Base-by-base conservation (phyloP, 169 alveolate genomes). In the Cryptosporidium ryanae region DNA sequence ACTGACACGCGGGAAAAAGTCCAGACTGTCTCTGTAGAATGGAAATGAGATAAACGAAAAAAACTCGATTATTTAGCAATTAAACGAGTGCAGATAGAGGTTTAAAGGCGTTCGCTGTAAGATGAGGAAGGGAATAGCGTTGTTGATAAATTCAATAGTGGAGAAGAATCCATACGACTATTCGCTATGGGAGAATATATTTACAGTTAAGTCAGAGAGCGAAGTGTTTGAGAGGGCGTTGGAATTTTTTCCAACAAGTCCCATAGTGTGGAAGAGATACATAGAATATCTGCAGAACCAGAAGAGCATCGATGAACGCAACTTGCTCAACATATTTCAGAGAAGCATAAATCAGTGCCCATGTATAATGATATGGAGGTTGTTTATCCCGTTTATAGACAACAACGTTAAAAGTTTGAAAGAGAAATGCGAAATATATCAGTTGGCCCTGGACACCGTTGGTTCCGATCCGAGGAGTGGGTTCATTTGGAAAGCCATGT, bases 221-320 rank as follows among this genome's bases (percentile, higher is more conserved):
- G 87, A 76, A 25, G 87, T 76, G n/a, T 76, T 76, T 76, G 87
- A 76, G 27, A 76, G 87, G 27, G 87, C 87, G 17, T 44, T 76
- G 64, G 87, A 76, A 32, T 76, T 59, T 46, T 76, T 76, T 23
- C 87, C 87, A 57, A 76, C 87, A 38, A 76, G 87, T 61, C 87
- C 87, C 3, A 61, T 76, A 10, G 76, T 76, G 1, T 76, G 87
- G 87, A 76, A 44, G 63, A 76, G 87, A 46, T 76, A 76, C 46
- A 76, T 76, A 17, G 87, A 76, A 38, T 76, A 59, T 59, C 59
- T 76, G 10, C 87, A 76, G 31, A 44, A 49, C 43, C 87, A 76
- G 49, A 76, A 76, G 12, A 44, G 38, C 18, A 55, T 52, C 17
- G 71, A 34, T 13, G 57, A 61, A 7, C 57, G 29, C 15, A 59